phyloP scores from a whole-genome alignment of 768 basidiomycete species.

The Lentinula edodes region DNA sequence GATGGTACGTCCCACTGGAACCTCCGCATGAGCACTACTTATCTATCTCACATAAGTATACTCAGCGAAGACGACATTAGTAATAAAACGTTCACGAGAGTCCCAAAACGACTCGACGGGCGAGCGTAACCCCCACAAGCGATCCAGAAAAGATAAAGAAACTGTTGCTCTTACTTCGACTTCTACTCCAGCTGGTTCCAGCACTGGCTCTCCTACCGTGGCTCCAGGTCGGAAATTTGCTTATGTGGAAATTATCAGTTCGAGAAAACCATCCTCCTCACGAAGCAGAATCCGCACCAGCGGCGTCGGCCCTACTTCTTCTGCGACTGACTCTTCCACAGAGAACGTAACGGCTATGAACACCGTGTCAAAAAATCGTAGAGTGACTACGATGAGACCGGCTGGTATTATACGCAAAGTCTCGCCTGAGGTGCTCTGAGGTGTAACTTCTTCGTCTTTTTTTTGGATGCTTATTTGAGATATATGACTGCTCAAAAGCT shows the following conservation, averaged over 20 bases:
- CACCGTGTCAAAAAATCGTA: too few relatives aligned
- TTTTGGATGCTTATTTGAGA: too few relatives aligned
- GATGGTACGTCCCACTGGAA: not conserved
- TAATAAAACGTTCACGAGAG: not conserved
- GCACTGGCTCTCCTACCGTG: not conserved
- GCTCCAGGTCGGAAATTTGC: not conserved
- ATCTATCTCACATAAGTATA: not conserved
- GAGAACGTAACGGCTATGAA: too few relatives aligned
- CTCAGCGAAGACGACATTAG: not conserved
- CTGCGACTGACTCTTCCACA: not conserved
- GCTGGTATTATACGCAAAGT: too few relatives aligned
- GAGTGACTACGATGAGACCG: too few relatives aligned
- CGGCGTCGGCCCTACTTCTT: not conserved
- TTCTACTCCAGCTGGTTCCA: not conserved
- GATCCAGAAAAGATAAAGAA: not conserved
- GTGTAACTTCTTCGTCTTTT: too few relatives aligned
- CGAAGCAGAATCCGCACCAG: not conserved
- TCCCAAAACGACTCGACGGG: not conserved
- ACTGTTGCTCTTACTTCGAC: not conserved
- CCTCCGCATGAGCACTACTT: not conserved
- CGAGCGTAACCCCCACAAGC: not conserved
- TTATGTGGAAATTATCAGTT: not conserved
- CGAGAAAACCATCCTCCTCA: not conserved
- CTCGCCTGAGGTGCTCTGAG: too few relatives aligned
- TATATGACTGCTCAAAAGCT: too few relatives aligned